These are phyloP conservation scores for Plasmodium berghei DNA, from an alignment of 169 alveolate species.

Conservation along the genomic window DNA sequence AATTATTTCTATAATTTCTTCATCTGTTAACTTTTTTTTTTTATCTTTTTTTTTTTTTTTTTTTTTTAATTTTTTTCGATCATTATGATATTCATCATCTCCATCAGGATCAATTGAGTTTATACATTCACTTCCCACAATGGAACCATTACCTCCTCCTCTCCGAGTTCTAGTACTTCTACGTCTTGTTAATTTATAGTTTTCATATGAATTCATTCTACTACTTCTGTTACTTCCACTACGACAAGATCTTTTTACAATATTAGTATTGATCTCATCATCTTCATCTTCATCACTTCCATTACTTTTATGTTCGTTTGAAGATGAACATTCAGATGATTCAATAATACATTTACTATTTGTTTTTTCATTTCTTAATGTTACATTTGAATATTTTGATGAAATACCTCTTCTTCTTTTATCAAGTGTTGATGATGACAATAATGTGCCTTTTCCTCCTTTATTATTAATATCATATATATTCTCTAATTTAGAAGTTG, in stretches of 20 bases:
- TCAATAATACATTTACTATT: not conserved
- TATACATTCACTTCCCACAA: constrained; percentile 8
- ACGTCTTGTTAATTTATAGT: constrained; percentile 4
- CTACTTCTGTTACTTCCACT: constrained; percentile 20
- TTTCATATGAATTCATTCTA: constrained; percentile 1
- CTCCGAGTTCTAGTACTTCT: constrained; percentile 26
- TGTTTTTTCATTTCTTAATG: constrained; percentile 4
- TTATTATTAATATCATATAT: not conserved
- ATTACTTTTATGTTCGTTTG: constrained; percentile 24
- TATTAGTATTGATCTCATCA: not conserved
- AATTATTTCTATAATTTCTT: constrained; percentile 46
- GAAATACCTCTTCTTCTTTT: not conserved
- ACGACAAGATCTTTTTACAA: constrained; percentile 3
- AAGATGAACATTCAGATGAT: constrained; percentile 26
- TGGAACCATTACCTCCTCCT: constrained; percentile 5
- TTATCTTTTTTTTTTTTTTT: constrained; percentile 35
- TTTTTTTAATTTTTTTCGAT: constrained; percentile 10
- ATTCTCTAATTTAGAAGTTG: not conserved
- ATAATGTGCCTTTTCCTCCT: not conserved
- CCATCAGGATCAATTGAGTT: not conserved
- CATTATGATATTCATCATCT: not conserved
- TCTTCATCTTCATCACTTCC: constrained; percentile 7
- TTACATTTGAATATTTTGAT: not conserved
- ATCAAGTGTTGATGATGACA: not conserved
- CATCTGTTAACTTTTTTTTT: constrained; percentile 21